These are phyloP conservation scores for Barnettozyma sucrosica DNA, from an alignment of 805 yeast species.

Conservation along the genomic window DNA sequence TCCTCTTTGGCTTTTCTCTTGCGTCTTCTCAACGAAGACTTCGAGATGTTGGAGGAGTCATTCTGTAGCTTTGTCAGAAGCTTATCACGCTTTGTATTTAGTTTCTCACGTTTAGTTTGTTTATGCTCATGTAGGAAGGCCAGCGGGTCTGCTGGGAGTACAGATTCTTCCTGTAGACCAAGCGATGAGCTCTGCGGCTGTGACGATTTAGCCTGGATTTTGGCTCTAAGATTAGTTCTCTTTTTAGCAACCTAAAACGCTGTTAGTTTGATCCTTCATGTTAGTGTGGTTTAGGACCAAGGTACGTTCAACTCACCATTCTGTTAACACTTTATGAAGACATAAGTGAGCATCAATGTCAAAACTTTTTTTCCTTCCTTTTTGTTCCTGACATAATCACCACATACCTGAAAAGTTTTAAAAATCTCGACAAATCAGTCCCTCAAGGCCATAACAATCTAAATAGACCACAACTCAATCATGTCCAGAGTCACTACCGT, in stretches of 20 bases:
- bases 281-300: neutral
- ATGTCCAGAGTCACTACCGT: constrained; percentile 29
- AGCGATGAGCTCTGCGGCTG: neutral
- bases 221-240: constrained; percentile 37
- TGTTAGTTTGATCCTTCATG: neutral
- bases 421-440: constrained; percentile 2
- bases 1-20: constrained; percentile 58
- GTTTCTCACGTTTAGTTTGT: constrained; percentile 49
- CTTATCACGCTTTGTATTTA: constrained; percentile 31
- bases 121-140: constrained; percentile 50
- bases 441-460: neutral
- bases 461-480: neutral
- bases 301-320: constrained; percentile 1
- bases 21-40: constrained; percentile 58
- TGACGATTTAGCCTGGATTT: constrained; percentile 27
- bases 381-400: constrained; percentile 7
- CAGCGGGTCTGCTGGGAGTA: constrained; percentile 31
- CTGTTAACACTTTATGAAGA: neutral
- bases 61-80: constrained; percentile 34
- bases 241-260: constrained; percentile 37
- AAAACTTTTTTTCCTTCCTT: neutral
- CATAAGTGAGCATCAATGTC: neutral
- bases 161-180: neutral
- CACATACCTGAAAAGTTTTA: neutral
- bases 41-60: constrained; percentile 45